Conservation (phyloP, 768 basidiomycete genomes). For the Suillus weaverae region DNA sequence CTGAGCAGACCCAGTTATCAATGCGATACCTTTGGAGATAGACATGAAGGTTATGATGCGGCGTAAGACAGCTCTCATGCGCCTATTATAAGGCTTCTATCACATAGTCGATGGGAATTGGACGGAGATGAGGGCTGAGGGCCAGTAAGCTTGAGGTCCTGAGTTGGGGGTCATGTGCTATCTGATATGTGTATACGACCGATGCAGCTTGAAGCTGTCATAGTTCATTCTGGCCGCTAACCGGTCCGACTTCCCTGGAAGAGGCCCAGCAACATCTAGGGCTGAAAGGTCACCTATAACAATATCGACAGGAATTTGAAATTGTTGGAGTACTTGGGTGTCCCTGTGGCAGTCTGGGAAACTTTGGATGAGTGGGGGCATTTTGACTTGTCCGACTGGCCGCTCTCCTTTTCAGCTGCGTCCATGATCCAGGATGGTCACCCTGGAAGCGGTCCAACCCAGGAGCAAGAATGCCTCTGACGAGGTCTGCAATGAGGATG, state of each 20-base stretch:
- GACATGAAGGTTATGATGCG: neutral
- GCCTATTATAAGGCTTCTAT: neutral
- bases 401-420: no score
- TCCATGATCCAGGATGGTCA: no score
- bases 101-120: neutral
- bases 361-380: neutral
- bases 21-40: constrained; percentile 15
- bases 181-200: neutral
- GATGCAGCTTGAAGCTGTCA: neutral
- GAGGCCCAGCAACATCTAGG: neutral
- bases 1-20: constrained; percentile 23
- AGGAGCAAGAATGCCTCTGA: no score
- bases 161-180: neutral
- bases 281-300: neutral
- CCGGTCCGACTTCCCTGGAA: neutral
- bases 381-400: no score
- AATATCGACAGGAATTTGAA: neutral
- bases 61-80: neutral
- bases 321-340: neutral
- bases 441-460: no score
- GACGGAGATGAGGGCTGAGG: neutral
- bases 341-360: neutral
- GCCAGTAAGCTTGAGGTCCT: neutral
- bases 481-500: no score
- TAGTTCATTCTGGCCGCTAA: neutral